These are phyloP conservation scores for Aspergillus hortae DNA, from an alignment of 2,329 filamentous ascomycete species.

Conservation along the genomic window DNA sequence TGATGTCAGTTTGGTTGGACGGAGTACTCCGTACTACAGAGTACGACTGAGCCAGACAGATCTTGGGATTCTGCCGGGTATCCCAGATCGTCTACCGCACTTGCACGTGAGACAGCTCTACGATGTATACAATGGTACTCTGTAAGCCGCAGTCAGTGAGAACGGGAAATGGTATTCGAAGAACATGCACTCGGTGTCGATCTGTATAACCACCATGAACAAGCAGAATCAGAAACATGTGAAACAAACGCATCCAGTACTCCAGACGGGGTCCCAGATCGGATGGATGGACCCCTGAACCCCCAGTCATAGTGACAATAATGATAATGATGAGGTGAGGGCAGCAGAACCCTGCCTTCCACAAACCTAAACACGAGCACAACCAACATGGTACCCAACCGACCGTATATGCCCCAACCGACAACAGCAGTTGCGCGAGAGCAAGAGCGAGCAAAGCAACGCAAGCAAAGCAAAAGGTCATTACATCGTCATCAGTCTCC, in stretches of 20 bases:
- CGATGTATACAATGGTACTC: too few species aligned
- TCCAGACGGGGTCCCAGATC: too few species aligned
- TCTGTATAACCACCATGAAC: too few species aligned
- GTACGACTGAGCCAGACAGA: too few species aligned
- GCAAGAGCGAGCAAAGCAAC: not conserved
- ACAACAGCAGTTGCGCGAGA: not conserved
- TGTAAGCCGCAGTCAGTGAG: too few species aligned
- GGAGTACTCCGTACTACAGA: too few species aligned
- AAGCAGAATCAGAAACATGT: not conserved
- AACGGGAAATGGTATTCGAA: too few species aligned
- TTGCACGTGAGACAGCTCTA: too few species aligned
- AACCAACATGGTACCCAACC: not conserved
- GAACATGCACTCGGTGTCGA: too few species aligned
- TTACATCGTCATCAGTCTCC: constrained; percentile 29
- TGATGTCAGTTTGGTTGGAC: too few species aligned
- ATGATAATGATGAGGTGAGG: not conserved
- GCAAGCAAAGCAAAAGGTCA: constrained; percentile 18
- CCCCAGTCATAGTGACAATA: not conserved
- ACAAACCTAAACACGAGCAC: not conserved
- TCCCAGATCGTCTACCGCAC: too few species aligned
- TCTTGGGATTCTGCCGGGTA: too few species aligned
- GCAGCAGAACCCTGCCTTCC: not conserved
- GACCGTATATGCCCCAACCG: not conserved
- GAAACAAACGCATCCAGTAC: not conserved
- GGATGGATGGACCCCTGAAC: not conserved